Evolutionary conservation across 345 rosid genomes (phyloP), one percentile per base, ranked within the genome.

Genomic region (Anastatica hierochuntica): DNA sequence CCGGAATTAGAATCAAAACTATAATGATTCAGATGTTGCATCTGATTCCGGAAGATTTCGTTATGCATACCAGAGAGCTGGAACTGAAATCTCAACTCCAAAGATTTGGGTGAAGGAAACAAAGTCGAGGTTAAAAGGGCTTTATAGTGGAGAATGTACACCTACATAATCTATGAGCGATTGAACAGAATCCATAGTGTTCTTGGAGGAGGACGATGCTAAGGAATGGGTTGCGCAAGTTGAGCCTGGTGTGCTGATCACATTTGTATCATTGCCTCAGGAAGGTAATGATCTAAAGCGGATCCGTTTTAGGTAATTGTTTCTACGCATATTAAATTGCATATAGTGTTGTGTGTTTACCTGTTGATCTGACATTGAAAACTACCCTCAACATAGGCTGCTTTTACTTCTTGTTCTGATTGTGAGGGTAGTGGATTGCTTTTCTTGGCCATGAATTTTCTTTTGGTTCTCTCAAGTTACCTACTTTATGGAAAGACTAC

Each of bases 161-260:
- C 98, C 96, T 6, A 73, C 80, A 4, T n/a, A n/a, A n/a, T 92
- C 96, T 1, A 66, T 70, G 24, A 92, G 95, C 7, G 94, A 90
- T n/a, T 66, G 94, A 55, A 75, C 86, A 2, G 96, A 78, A 58
- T 81, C 92, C 4, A 82, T 75, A 18, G 88, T 79, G 56, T 78
- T 87, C 53, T 72, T 74, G 76, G 96, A 83, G 69, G 96, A 81
- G 70, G 95, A 90, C 55, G 94, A 81, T 64, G 98, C 88, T 14
- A 92, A 85, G 68, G 96, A 88, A 60, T 92, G 98, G 98, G 88
- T 88, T 49, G 98, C 98, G 13, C 96, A 88, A 67, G 96, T 92
- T 62, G 98, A 92, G 71, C 98, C 98, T 10, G 98, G 98, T 40
- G 95, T 92, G 19, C 90, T 92, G 57, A 92, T 92, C 63, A 85